Evolutionary conservation across 139 green algal genomes (phyloP).

Genomic region (Chlamydomonas sp.): DNA sequence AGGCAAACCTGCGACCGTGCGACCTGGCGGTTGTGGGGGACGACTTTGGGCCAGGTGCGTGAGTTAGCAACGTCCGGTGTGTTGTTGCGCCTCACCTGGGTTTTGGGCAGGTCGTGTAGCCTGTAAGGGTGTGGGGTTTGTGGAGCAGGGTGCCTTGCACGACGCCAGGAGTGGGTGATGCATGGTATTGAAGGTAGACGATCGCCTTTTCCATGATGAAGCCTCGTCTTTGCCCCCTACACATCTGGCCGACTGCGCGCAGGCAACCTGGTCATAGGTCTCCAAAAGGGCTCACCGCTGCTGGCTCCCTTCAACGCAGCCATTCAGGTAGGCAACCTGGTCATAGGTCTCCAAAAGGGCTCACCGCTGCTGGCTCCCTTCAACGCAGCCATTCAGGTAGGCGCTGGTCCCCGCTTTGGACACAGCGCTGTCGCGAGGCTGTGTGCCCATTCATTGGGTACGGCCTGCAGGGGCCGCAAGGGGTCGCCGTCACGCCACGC

Average conservation of each 20-base stretch:
- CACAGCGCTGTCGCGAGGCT: too few species aligned
- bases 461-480: too few species aligned
- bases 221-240: not conserved
- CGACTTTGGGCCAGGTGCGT: conserved; percentile 22
- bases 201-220: not conserved
- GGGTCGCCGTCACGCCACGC: too few species aligned
- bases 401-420: too few species aligned
- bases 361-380: not conserved
- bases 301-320: conserved; percentile 10
- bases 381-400: not conserved
- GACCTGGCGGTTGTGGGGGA: conserved; percentile 23
- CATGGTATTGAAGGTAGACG: not conserved
- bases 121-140: not conserved
- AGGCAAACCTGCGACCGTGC: conserved; percentile 7
- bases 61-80: not conserved
- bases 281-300: conserved; percentile 14
- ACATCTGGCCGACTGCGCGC: not conserved
- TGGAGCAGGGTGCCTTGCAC: not conserved
- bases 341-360: too few species aligned
- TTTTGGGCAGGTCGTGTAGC: not conserved
- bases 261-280: conserved; percentile 27
- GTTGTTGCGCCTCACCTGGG: not conserved
- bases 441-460: too few species aligned
- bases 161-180: not conserved
- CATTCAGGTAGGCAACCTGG: not conserved